phyloP scores from a whole-genome alignment of 129 eudicot species.

The Apium graveolens region DNA sequence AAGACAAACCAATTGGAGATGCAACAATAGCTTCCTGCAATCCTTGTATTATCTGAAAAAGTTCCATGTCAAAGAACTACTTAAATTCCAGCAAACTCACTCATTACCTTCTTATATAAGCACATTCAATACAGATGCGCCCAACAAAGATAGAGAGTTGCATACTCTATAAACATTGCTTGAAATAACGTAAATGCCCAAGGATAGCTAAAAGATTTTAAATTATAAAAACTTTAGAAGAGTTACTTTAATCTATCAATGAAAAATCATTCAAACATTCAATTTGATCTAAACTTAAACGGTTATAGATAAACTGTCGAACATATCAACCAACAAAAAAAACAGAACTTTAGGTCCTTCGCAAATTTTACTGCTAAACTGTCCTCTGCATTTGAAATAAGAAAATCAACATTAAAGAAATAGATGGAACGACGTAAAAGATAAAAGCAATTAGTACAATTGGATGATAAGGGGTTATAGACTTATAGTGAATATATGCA shows the following conservation, averaged over 20 bases:
- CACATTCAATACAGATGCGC: neutral
- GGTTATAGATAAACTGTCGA: too few species aligned
- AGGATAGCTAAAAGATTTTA: neutral
- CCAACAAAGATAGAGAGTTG: too few species aligned
- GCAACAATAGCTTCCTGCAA: conserved; percentile 74
- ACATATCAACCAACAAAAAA: too few species aligned
- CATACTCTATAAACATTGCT: neutral
- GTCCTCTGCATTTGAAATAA: neutral
- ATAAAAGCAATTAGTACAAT: conserved; percentile 32
- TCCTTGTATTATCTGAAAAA: conserved; percentile 60
- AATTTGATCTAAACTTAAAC: too few species aligned
- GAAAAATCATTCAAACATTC: too few species aligned
- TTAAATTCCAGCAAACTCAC: too few species aligned
- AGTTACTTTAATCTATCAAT: too few species aligned
- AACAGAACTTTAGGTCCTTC: too few species aligned
- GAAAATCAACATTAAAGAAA: too few species aligned
- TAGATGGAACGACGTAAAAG: neutral
- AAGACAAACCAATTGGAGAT: conserved; percentile 80
- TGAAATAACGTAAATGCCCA: neutral
- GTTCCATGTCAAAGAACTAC: conserved; percentile 1
- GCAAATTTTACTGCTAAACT: too few species aligned
- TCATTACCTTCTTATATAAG: neutral
- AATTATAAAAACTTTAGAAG: too few species aligned
- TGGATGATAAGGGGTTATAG: conserved; percentile 73
- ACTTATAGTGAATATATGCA: conserved; percentile 38